These are phyloP conservation scores for Monsonia emarginata DNA, from an alignment of 441 rosid genomes.

Conservation along the genomic window DNA sequence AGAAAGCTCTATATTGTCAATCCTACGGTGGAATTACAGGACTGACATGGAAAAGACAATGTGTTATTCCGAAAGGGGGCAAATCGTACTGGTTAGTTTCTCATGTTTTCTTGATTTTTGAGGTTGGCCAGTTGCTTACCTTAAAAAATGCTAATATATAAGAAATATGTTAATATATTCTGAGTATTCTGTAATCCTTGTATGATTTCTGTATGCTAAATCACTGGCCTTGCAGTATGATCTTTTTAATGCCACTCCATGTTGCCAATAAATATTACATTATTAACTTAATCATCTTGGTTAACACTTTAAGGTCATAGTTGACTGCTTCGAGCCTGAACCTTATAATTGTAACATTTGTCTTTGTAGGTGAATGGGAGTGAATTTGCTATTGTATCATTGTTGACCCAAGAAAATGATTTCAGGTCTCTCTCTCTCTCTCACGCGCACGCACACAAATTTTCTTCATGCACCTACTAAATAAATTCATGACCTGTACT, in stretches of 20 bases:
- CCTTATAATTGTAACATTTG: conserved; percentile 9
- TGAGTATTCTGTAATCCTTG: not conserved
- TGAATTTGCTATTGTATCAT: conserved; percentile 61
- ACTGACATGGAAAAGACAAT: conserved; percentile 59
- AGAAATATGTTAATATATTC: not conserved
- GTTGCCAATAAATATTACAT: not conserved
- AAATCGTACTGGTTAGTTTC: conserved; percentile 49
- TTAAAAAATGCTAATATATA: not conserved
- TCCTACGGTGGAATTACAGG: conserved; percentile 74
- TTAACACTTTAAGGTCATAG: not conserved
- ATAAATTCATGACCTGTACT: conserved; percentile 14
- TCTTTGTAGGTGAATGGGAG: conserved; percentile 49
- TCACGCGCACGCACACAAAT: not conserved
- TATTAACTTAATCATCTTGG: not conserved
- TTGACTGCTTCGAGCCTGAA: conserved; percentile 3
- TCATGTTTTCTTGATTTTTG: conserved; percentile 10
- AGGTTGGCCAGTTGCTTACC: conserved; percentile 1
- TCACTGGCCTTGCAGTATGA: not conserved
- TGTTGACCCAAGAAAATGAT: conserved; percentile 42
- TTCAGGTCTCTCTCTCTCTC: conserved; percentile 44
- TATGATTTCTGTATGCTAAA: not conserved
- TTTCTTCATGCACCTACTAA: not conserved
- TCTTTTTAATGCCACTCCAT: not conserved
- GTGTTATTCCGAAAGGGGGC: conserved; percentile 46
- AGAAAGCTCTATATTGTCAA: conserved; percentile 54